Percentiles rank a stretch among this genome's conserved stretches.
phyloP scores from a whole-genome alignment of 495 filamentous ascomycete species.

The Podospora pseudopauciseta region DNA sequence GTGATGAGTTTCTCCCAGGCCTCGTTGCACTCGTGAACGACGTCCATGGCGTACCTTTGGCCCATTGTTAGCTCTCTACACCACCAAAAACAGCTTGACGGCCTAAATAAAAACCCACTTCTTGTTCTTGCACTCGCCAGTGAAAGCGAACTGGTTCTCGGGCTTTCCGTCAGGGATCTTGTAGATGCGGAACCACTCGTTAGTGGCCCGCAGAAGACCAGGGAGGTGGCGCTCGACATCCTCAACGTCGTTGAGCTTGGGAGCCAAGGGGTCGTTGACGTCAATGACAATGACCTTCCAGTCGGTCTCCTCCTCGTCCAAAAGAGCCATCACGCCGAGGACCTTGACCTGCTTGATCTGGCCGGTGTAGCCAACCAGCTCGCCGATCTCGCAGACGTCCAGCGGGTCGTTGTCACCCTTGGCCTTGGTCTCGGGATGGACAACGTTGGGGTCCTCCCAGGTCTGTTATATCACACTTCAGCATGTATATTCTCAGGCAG shows the following conservation, averaged over 20 bases:
- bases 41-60: conserved; percentile 78
- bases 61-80: conserved; percentile 23
- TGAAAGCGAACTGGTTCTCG: conserved; percentile 99
- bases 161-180: conserved; percentile 99
- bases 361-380: conserved; percentile 89
- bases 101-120: conserved; percentile 51
- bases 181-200: conserved; percentile 99
- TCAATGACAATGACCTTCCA: conserved; percentile 99
- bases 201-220: conserved; percentile 92
- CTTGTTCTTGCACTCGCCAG: conserved; percentile 99
- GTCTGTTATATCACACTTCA: conserved; percentile 54
- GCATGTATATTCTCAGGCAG: not conserved
- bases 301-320: conserved; percentile 99
- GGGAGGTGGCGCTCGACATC: conserved; percentile 98
- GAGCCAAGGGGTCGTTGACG: conserved; percentile 91
- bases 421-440: conserved; percentile 99
- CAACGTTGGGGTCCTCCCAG: conserved; percentile 94
- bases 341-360: conserved; percentile 99
- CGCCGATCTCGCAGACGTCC: conserved; percentile 99
- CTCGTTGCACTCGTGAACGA: conserved; percentile 92
- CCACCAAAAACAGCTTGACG: no score
- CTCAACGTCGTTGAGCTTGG: conserved; percentile 97
- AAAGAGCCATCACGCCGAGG: conserved; percentile 96
- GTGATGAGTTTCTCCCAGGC: conserved; percentile 95
- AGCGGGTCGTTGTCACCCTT: conserved; percentile 99